phyloP scores from a whole-genome alignment of 2,329 filamentous ascomycete genomes.

The Xylaria polymorpha region DNA sequence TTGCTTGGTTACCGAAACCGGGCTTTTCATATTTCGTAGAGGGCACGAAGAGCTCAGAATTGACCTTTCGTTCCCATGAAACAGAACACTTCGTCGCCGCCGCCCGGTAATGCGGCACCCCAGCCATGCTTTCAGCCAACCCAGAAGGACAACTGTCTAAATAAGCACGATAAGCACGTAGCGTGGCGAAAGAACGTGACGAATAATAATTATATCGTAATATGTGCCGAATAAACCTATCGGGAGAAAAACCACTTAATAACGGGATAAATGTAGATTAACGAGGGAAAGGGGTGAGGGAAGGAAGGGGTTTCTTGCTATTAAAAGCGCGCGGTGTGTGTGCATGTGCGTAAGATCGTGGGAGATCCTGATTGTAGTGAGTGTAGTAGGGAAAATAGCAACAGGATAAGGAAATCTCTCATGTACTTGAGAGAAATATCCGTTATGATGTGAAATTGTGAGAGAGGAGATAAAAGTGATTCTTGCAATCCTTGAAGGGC shows the following conservation, averaged over 20 bases:
- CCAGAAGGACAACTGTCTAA: not conserved
- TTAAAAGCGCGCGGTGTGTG: not conserved
- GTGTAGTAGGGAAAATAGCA: not conserved
- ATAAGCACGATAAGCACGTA: not conserved
- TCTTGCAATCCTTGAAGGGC: too few relatives aligned
- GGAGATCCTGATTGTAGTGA: not conserved
- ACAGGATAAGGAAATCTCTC: not conserved
- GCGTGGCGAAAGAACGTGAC: not conserved
- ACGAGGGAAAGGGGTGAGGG: not conserved
- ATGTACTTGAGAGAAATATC: not conserved
- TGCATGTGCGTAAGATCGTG: not conserved
- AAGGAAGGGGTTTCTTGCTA: not conserved
- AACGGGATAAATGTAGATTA: not conserved
- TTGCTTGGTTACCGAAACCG: not conserved
- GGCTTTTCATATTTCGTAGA: not conserved
- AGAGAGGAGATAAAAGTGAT: not conserved
- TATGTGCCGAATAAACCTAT: not conserved
- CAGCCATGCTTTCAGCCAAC: constrained; percentile 10
- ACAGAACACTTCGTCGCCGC: not conserved
- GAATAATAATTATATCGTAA: not conserved
- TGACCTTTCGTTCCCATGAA: not conserved
- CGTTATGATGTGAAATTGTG: not conserved
- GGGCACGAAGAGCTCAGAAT: constrained; percentile 19
- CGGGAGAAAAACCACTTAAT: not conserved
- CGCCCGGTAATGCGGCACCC: not conserved